Conservation (phyloP, 768 basidiomycete genomes). For the Serendipita sp. region DNA sequence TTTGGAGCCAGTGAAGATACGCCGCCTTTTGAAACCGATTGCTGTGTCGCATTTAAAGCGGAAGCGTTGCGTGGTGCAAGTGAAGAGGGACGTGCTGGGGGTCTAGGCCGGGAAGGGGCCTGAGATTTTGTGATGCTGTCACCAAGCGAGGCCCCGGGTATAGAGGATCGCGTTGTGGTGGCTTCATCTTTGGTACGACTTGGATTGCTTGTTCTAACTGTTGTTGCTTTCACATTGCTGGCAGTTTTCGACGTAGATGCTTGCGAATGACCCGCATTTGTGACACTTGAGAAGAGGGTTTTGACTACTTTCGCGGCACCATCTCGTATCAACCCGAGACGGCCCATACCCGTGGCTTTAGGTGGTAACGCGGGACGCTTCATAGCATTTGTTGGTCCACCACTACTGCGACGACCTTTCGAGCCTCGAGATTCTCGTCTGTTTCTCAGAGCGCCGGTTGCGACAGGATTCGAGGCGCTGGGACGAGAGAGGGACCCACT, state of each 20-base stretch:
- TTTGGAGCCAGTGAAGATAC: too few species aligned
- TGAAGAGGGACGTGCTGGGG: neutral
- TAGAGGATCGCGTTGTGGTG: too few species aligned
- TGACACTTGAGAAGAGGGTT: neutral
- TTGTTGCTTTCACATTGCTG: neutral
- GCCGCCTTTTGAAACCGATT: too few species aligned
- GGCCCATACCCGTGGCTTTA: neutral
- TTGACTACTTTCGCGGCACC: constrained; percentile 1
- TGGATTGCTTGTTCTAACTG: neutral
- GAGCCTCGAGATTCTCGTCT: neutral
- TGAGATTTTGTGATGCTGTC: too few species aligned
- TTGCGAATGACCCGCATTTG: neutral
- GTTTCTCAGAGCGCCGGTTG: neutral
- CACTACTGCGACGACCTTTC: neutral
- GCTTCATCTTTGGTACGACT: too few species aligned
- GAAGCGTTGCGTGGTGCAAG: neutral
- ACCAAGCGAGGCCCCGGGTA: too few species aligned
- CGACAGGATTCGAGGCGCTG: neutral
- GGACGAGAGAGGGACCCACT: neutral
- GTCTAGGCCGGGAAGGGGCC: neutral
- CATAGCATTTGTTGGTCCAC: neutral
- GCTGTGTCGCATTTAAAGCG: too few species aligned
- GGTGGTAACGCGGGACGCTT: neutral
- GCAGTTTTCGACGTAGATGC: neutral
- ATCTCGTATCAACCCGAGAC: neutral